A percentile compares a stretch with the other conserved stretches of the same genome.
Evolutionary conservation across 179 eudicot genomes (phyloP).

Genomic region (Silene vulgaris): DNA sequence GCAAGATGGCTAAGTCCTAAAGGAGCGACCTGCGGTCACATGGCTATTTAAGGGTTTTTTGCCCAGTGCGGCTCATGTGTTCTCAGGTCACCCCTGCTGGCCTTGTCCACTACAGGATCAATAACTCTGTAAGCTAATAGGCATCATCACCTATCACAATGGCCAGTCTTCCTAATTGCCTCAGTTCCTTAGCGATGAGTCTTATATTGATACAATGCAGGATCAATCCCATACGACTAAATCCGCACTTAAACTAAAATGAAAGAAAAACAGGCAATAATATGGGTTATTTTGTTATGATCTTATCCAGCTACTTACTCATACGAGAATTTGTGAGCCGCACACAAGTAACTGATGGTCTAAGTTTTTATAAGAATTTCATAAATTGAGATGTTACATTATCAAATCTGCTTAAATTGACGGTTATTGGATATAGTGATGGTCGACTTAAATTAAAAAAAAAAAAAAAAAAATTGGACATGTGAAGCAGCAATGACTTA

Average conservation of each 20-base stretch:
- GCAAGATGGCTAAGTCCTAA: slow-evolving; percentile 40
- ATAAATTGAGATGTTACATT: neutral
- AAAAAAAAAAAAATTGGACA: neutral
- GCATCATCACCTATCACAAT: neutral
- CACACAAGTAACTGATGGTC: neutral
- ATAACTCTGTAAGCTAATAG: slow-evolving; percentile 19
- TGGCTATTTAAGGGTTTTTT: neutral
- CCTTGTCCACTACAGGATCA: no score
- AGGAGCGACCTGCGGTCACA: slow-evolving; percentile 40
- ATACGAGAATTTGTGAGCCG: no score
- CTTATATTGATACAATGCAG: no score
- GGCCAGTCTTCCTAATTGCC: neutral
- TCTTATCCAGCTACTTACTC: no score
- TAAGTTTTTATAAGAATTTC: neutral
- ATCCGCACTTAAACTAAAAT: no score
- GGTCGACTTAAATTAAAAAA: neutral
- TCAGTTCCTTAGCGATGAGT: no score
- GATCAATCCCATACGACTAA: no score
- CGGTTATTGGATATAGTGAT: neutral
- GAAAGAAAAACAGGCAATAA: no score
- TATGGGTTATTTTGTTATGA: no score
- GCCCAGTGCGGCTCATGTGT: slow-evolving; percentile 17
- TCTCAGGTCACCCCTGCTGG: no score
- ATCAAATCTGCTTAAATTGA: neutral
- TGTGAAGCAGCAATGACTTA: slow-evolving; percentile 1